These are phyloP conservation scores for Begonia peltatifolia DNA, from an alignment of 306 rosid genomes.

Conservation along the genomic window DNA sequence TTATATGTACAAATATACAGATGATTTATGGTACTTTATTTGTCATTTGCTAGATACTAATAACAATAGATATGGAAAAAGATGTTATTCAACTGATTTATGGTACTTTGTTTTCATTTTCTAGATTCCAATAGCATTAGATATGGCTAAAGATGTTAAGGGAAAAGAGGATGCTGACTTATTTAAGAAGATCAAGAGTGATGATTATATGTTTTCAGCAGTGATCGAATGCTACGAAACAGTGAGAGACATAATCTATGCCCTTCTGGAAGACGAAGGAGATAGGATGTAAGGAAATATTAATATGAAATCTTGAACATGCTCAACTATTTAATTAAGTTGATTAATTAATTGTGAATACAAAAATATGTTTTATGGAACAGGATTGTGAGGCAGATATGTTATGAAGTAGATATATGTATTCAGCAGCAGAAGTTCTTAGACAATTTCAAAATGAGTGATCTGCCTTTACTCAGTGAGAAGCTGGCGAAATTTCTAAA, in stretches of 20 bases:
- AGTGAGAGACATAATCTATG: constrained; percentile 41
- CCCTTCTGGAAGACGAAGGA: constrained; percentile 33
- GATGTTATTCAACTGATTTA: constrained; percentile 22
- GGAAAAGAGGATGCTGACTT: constrained; percentile 64
- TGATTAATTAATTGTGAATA: too few species aligned
- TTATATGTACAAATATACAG: constrained; percentile 5
- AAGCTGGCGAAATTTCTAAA: constrained; percentile 71
- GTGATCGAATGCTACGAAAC: constrained; percentile 89
- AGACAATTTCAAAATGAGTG: constrained; percentile 55
- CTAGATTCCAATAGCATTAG: constrained; percentile 95
- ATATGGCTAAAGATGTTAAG: constrained; percentile 92
- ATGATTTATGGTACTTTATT: constrained; percentile 3
- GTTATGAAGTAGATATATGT: constrained; percentile 21
- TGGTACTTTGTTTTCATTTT: constrained; percentile 14
- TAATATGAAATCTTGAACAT: not conserved
- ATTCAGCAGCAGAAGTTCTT: constrained; percentile 24
- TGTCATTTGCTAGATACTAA: constrained; percentile 62
- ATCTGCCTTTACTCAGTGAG: constrained; percentile 70
- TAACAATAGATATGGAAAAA: constrained; percentile 95
- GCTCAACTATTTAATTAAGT: not conserved
- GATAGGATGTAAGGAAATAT: constrained; percentile 50
- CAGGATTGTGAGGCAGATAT: constrained; percentile 43
- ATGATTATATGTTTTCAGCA: constrained; percentile 73
- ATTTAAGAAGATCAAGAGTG: constrained; percentile 52
- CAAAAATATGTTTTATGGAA: constrained; percentile 10